These are phyloP conservation scores for Scheffersomyces insectosa DNA, from an alignment of 1,139 yeast species.

Conservation along the genomic window DNA sequence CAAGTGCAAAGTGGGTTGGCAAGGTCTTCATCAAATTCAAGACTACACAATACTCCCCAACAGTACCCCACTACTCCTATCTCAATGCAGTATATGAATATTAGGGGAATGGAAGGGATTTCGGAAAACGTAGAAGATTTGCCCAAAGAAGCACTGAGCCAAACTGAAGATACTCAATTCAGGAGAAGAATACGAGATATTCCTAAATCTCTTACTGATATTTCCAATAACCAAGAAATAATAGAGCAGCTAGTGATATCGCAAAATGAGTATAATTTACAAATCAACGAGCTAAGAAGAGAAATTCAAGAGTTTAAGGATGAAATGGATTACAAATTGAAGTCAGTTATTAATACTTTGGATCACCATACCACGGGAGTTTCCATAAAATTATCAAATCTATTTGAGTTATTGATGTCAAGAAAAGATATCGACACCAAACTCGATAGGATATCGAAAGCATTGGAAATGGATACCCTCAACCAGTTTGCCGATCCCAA, in stretches of 20 bases:
- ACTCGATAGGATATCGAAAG: neutral
- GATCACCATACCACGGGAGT: conserved; percentile 7
- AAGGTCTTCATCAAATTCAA: too few relatives aligned
- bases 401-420: conserved; percentile 3
- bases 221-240: conserved; percentile 1
- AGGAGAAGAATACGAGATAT: neutral
- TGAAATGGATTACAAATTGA: conserved; percentile 9
- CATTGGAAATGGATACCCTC: neutral
- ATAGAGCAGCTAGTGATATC: conserved; percentile 8
- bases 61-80: too few relatives aligned
- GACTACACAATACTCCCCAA: too few relatives aligned
- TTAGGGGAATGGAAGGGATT: too few relatives aligned
- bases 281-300: conserved; percentile 6
- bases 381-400: conserved; percentile 7
- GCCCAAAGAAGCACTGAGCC: too few relatives aligned
- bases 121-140: too few relatives aligned
- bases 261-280: conserved; percentile 8
- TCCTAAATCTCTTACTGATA: neutral
- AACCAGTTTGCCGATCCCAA: too few relatives aligned
- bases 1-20: conserved; percentile 2
- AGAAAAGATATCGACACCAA: neutral
- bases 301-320: conserved; percentile 9
- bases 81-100: too few relatives aligned
- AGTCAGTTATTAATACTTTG: conserved; percentile 5
- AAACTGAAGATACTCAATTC: too few relatives aligned